Base-by-base conservation (phyloP, 2,329 filamentous ascomycete species). In the Emydomyces testavorans region DNA sequence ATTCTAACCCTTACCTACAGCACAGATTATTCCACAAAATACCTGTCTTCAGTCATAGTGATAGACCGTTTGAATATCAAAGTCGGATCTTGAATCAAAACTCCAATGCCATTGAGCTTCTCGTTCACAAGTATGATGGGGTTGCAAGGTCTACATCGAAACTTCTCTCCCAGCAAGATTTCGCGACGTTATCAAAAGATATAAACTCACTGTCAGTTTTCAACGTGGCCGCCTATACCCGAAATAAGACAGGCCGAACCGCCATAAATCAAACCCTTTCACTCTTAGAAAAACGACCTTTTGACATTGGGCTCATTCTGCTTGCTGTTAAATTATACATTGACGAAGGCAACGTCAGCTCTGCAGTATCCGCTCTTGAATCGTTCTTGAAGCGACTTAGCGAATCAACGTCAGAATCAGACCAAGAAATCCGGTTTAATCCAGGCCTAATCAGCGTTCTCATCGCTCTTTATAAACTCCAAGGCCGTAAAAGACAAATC, bases 311-410 rank as follows among this genome's bases (percentile, higher is more conserved):
- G 1, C 72, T 95, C 2, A 69, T 85, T 20, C 71, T 95, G 32
- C 88, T 85, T 7, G 76, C 87, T 48, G 75, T 90, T 7, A 88
- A 95, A 62, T 75, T 94, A 37, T 88, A 93, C 60, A 71, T 92
- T 13, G 72, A 80, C 43, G 77, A 74, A 34, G 78, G 81, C 39
- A 87, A 90, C 60, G 74, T 78, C 23, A 81, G 77, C 24, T 80
- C 83, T 3, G 90, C 90, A 3, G 77, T 88, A 29, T 71, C 74
- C n/a, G 71, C 86, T 4, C 71, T 95, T 1, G 83, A 94, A 60
- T 70, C 76, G 1, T 89, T 92, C 60, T 76, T 94, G 48, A 75
- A 75, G 52, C 76, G 76, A 7, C 73, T 94, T 1, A 85, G 90
- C 57, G 66, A 77, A 40, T 78, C 77, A 2, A 72, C 64, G 11